Percentiles rank a stretch among this genome's conserved stretches.
These are phyloP conservation scores for Leccinum barrowsii DNA, from an alignment of 768 basidiomycete species.

Conservation along the genomic window DNA sequence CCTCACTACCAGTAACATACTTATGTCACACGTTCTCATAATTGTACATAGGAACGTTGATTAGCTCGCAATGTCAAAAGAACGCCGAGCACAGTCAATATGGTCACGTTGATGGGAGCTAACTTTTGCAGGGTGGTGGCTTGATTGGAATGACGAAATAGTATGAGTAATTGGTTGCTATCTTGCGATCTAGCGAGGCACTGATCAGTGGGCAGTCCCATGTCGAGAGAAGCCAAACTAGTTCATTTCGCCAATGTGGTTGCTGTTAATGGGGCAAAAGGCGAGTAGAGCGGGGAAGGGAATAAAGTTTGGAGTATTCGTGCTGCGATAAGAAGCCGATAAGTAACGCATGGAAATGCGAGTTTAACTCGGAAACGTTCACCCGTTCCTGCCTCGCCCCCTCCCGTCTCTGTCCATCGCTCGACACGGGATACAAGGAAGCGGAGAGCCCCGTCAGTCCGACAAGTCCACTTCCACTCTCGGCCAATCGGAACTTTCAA, in stretches of 20 bases:
- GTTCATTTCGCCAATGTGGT: conserved; percentile 24
- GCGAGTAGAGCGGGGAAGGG: conserved; percentile 25
- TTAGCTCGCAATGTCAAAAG: background rate
- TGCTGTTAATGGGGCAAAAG: conserved; percentile 8
- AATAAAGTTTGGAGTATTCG: conserved; percentile 17
- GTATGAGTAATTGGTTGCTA: conserved; percentile 27
- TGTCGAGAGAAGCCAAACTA: conserved; percentile 13
- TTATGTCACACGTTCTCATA: background rate
- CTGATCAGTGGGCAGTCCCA: conserved; percentile 13
- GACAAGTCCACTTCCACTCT: background rate
- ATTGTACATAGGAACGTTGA: background rate
- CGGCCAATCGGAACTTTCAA: background rate
- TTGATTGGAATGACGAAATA: background rate
- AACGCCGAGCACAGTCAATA: background rate
- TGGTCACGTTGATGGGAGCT: too few relatives aligned
- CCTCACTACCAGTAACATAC: background rate
- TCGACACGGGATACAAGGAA: background rate
- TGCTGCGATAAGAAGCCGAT: conserved; percentile 27
- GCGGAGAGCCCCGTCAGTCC: too few relatives aligned
- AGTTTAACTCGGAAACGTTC: background rate
- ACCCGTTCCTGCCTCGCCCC: conserved; percentile 1
- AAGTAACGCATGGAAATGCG: background rate
- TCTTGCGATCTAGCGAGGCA: conserved; percentile 6
- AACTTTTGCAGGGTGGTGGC: background rate
- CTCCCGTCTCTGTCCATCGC: background rate